A percentile compares a stretch with the other conserved stretches of the same genome.
phyloP scores from a whole-genome alignment of 495 filamentous ascomycete species.

The Cercophora newfieldiana region DNA sequence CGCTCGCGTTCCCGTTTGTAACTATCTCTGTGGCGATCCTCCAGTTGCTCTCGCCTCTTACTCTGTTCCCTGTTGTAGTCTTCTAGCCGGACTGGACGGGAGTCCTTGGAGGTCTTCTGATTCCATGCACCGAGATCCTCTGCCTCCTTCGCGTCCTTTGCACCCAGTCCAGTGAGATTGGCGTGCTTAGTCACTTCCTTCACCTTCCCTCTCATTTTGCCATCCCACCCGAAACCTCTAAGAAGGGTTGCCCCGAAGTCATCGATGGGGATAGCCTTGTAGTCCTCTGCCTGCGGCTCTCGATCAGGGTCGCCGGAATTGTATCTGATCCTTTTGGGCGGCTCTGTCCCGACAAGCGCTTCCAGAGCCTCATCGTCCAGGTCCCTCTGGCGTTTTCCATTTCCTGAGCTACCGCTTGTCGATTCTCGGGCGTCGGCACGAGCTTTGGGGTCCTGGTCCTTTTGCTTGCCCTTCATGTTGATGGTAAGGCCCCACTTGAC shows the following conservation, averaged over 20 bases:
- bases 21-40: slow-evolving; percentile 41
- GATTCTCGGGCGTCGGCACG: slow-evolving; percentile 12
- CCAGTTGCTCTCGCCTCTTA: slow-evolving; percentile 41
- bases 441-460: not conserved
- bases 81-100: slow-evolving; percentile 42
- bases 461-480: slow-evolving; percentile 31
- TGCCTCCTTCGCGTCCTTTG: slow-evolving; percentile 68
- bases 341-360: slow-evolving; percentile 66
- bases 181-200: slow-evolving; percentile 62
- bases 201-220: slow-evolving; percentile 60
- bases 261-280: slow-evolving; percentile 84
- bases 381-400: slow-evolving; percentile 41
- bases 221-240: slow-evolving; percentile 93
- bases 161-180: slow-evolving; percentile 81
- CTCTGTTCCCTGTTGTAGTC: slow-evolving; percentile 47
- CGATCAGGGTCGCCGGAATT: slow-evolving; percentile 71
- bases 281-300: slow-evolving; percentile 75
- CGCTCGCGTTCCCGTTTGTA: slow-evolving; percentile 52
- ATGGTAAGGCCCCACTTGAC: slow-evolving; percentile 49
- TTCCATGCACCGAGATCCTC: slow-evolving; percentile 57
- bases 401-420: slow-evolving; percentile 20
- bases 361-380: slow-evolving; percentile 79
- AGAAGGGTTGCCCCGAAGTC: slow-evolving; percentile 89
- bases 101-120: slow-evolving; percentile 32
- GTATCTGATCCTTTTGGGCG: slow-evolving; percentile 21